These are phyloP conservation scores for Kluyveromyces sp. DNA, from an alignment of 1,139 yeast species.

Conservation along the genomic window DNA sequence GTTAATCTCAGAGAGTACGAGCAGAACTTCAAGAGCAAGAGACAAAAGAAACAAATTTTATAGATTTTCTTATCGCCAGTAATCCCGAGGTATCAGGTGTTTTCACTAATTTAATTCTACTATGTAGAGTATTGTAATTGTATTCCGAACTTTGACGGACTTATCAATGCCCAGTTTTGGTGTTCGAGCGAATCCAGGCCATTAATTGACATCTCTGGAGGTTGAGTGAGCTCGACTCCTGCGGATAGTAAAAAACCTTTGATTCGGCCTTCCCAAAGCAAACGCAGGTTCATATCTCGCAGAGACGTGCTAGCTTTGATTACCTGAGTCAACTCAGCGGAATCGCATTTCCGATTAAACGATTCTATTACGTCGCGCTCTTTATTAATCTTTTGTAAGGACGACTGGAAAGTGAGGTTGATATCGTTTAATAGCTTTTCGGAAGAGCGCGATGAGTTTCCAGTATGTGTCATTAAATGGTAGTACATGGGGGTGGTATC, in stretches of 20 bases:
- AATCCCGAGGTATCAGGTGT: no score
- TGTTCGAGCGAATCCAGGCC: constrained; percentile 7
- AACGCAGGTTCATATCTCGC: constrained; percentile 50
- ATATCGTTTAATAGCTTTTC: constrained; percentile 25
- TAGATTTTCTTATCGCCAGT: no score
- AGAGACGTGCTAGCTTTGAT: constrained; percentile 69
- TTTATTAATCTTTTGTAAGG: constrained; percentile 25
- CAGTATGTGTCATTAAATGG: constrained; percentile 9
- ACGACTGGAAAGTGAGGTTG: constrained; percentile 29
- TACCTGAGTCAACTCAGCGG: constrained; percentile 59
- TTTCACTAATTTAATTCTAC: not conserved
- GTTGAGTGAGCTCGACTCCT: constrained; percentile 44
- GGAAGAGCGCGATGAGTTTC: constrained; percentile 7
- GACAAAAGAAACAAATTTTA: constrained; percentile 28
- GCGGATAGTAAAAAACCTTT: constrained; percentile 74
- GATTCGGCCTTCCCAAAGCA: constrained; percentile 85
- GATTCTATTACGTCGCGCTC: constrained; percentile 45
- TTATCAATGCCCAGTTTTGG: constrained; percentile 8
- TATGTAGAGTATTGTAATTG: constrained; percentile 28
- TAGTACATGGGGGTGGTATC: constrained; percentile 10
- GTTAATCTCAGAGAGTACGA: constrained; percentile 34
- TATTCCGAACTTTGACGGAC: constrained; percentile 27
- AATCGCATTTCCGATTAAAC: constrained; percentile 46
- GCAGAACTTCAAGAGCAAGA: constrained; percentile 34
- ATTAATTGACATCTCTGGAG: constrained; percentile 6